phyloP scores from a whole-genome alignment of 2,329 filamentous ascomycete genomes.

The Rosellinia necatrix region DNA sequence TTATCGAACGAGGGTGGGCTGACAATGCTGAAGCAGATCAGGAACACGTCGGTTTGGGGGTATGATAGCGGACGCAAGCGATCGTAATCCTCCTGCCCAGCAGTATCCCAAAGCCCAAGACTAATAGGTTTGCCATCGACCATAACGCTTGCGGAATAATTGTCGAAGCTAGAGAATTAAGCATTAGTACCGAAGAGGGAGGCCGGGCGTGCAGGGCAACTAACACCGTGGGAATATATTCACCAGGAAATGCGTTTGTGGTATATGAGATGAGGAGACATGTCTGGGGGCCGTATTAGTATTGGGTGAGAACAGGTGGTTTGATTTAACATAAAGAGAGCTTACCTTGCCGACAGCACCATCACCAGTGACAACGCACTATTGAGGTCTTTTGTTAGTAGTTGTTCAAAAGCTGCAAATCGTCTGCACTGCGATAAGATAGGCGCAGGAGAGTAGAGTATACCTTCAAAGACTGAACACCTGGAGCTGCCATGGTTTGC shows the following conservation, averaged over 20 bases:
- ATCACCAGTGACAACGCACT: slow-evolving; percentile 99
- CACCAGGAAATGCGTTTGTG: slow-evolving; percentile 98
- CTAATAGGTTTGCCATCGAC: slow-evolving; percentile 98
- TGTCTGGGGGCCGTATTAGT: slow-evolving; percentile 63
- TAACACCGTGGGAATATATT: slow-evolving; percentile 98
- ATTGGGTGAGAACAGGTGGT: background rate
- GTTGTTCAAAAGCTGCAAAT: slow-evolving; percentile 34
- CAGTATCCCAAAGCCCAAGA: slow-evolving; percentile 96
- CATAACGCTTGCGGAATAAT: slow-evolving; percentile 99
- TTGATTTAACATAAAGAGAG: slow-evolving; percentile 22
- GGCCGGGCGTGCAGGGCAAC: slow-evolving; percentile 41
- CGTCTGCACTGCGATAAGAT: slow-evolving; percentile 12
- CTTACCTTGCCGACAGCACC: slow-evolving; percentile 98
- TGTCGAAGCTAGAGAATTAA: slow-evolving; percentile 78
- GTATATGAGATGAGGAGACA: slow-evolving; percentile 99
- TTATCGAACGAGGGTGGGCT: slow-evolving; percentile 98
- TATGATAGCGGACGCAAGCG: slow-evolving; percentile 93
- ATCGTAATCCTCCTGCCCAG: slow-evolving; percentile 98
- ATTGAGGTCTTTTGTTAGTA: slow-evolving; percentile 41
- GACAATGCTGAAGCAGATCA: slow-evolving; percentile 98
- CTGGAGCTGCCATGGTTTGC: slow-evolving; percentile 76
- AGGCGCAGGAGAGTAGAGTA: slow-evolving; percentile 34
- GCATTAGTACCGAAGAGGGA: too few relatives aligned
- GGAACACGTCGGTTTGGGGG: slow-evolving; percentile 96
- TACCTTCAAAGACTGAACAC: slow-evolving; percentile 92